Evolutionary conservation across 805 yeast species (phyloP).

Genomic region (Monosporozyma servazzii): DNA sequence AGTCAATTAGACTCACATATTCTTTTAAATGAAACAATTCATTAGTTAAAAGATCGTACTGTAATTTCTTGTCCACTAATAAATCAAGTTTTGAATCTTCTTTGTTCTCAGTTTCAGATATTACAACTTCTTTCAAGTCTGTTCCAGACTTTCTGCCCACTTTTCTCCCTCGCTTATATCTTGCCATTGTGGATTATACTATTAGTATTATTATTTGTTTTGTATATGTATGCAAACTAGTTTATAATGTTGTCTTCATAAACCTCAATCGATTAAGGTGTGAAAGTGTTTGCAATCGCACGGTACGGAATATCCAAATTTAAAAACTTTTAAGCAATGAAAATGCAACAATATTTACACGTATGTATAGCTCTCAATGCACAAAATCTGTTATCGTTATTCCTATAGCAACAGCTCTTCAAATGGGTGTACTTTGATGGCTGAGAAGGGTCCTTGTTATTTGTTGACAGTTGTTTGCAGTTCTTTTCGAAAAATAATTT

Average conservation of each 20-base stretch:
- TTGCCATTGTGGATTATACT: background rate
- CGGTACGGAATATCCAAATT: background rate
- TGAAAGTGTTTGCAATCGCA: background rate
- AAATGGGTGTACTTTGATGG: background rate
- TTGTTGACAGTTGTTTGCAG: constrained; percentile 1
- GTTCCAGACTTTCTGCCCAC: background rate
- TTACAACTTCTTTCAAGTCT: background rate
- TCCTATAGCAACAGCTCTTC: background rate
- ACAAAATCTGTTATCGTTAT: constrained; percentile 5
- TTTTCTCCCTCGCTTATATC: constrained; percentile 1
- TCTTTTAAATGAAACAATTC: constrained; percentile 58
- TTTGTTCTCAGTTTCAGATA: background rate
- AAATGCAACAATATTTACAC: background rate
- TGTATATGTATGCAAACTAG: too few species aligned
- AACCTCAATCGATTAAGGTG: background rate
- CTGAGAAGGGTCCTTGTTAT: background rate
- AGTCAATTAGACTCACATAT: constrained; percentile 51
- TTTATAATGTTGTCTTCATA: background rate
- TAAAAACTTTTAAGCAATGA: background rate
- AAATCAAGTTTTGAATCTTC: constrained; percentile 13
- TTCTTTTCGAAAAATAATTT: background rate
- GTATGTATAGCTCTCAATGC: constrained; percentile 3
- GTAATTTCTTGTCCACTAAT: constrained; percentile 36
- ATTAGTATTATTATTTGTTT: background rate
- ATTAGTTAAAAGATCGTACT: constrained; percentile 42